Evolutionary conservation across 2,329 filamentous ascomycete genomes (phyloP), one percentile per base, ranked within the genome.

Genomic region (Pestalotiopsis sp.): DNA sequence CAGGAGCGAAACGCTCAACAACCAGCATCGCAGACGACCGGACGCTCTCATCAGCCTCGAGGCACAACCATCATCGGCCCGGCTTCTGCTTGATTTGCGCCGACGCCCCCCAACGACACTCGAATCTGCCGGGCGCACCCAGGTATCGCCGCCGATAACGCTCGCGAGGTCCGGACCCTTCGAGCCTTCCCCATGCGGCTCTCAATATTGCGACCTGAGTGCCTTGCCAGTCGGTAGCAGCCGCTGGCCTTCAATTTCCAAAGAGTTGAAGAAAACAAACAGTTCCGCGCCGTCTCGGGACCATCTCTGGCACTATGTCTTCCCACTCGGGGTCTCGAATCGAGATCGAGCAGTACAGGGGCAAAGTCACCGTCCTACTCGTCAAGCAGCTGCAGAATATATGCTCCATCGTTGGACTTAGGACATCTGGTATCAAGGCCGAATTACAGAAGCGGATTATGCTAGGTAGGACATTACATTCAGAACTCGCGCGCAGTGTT

Each of bases 341-440:
- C 38, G 86, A 89, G 67, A 82, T 85, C 69, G 78, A 80, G 69
- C 72, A 77, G 60, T 80, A 89, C 65, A 20, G 31, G 31, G 13
- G 17, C 9, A 62, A 40, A 40, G 25, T 85, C 69, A 78, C 79
- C 58, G 82, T 80, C 13, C 78, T 90, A 25, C 80, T 88, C 38
- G 89, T 89, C 75, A 81, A 84, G 23, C 90, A 95, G 75, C 87
- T 98, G 63, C 93, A 94, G 75, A 86, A 86, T 66, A 91, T 98
- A 72, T 92, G 95, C 77, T 87, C 89, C 71, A 84, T 88, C 70
- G 93, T 97, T 82, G 88, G 90, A 61, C 84, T 97, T 45, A 87
- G 89, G 72, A 92, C 93, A 70, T 93, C 91, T 36, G 96, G 96
- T 23, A 91, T 96, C 75, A 99, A 99, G 84, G 89, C 90, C 41